Evolutionary conservation across 2,329 filamentous ascomycete genomes (phyloP).

Genomic region (Penicillium sp.): DNA sequence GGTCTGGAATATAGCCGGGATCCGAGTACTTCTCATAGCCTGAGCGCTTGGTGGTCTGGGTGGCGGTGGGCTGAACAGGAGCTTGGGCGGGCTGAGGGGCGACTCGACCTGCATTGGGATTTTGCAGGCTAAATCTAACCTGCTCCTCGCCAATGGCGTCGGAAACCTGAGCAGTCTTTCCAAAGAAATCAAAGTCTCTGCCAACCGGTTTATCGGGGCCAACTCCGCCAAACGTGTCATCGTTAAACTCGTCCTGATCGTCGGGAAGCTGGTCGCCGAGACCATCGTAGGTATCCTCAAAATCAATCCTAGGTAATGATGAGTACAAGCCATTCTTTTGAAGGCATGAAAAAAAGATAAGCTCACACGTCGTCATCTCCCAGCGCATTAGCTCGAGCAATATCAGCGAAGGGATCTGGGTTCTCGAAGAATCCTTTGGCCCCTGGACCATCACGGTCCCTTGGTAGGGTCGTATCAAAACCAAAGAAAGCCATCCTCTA

Average conservation of each 20-base stretch:
- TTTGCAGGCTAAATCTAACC: slow-evolving; percentile 73
- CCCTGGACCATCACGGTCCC: slow-evolving; percentile 60
- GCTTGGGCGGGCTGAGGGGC: slow-evolving; percentile 30
- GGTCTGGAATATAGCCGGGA: slow-evolving; percentile 77
- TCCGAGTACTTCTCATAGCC: slow-evolving; percentile 92
- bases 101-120: slow-evolving; percentile 51
- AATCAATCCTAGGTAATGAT: slow-evolving; percentile 62
- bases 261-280: slow-evolving; percentile 88
- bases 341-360: slow-evolving; percentile 32
- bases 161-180: slow-evolving; percentile 82
- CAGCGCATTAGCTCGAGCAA: slow-evolving; percentile 59
- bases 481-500: slow-evolving; percentile 80
- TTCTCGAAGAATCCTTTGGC: slow-evolving; percentile 75
- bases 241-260: slow-evolving; percentile 89
- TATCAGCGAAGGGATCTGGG: slow-evolving; percentile 82
- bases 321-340: neutral
- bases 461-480: slow-evolving; percentile 69
- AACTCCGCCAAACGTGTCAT: slow-evolving; percentile 75
- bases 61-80: slow-evolving; percentile 46
- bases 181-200: slow-evolving; percentile 97
- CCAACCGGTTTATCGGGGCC: slow-evolving; percentile 59
- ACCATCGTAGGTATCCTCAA: slow-evolving; percentile 96
- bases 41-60: slow-evolving; percentile 63
- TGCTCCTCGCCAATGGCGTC: slow-evolving; percentile 89
- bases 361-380: slow-evolving; percentile 62